phyloP scores from a whole-genome alignment of 192 early-diverging fungal genomes.

The Umbelopsis sp. region DNA sequence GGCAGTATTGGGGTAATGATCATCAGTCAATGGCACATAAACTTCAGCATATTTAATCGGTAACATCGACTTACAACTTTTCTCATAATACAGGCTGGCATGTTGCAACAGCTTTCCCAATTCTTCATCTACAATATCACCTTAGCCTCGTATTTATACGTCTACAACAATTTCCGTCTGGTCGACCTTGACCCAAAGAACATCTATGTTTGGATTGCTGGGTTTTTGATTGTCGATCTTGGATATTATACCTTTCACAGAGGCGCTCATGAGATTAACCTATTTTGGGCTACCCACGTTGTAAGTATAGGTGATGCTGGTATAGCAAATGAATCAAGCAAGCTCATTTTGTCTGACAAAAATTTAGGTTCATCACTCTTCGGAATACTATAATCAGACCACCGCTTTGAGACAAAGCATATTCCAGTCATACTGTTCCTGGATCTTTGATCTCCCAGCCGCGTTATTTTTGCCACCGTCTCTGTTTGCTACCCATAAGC shows the following conservation, averaged over 20 bases:
- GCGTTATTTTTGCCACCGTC: slow-evolving; percentile 58
- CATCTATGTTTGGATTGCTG: slow-evolving; percentile 52
- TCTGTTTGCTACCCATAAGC: slow-evolving; percentile 54
- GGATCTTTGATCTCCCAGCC: slow-evolving; percentile 56
- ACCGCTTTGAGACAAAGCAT: slow-evolving; percentile 59
- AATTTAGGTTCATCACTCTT: slow-evolving; percentile 42
- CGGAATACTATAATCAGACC: slow-evolving; percentile 59
- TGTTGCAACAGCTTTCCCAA: slow-evolving; percentile 54
- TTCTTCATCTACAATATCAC: slow-evolving; percentile 51
- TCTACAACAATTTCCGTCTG: slow-evolving; percentile 54
- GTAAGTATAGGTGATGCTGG: slow-evolving; percentile 19
- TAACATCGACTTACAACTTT: not conserved
- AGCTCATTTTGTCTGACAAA: not conserved
- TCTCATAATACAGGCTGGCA: slow-evolving; percentile 39
- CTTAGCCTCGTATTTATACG: slow-evolving; percentile 51
- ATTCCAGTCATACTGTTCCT: slow-evolving; percentile 53
- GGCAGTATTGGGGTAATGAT: slow-evolving; percentile 43
- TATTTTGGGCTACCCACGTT: slow-evolving; percentile 61
- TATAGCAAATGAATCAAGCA: not conserved
- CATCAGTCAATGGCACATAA: not conserved
- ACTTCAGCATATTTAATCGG: not conserved
- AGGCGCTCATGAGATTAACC: slow-evolving; percentile 61
- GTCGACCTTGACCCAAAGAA: slow-evolving; percentile 45
- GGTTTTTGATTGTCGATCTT: slow-evolving; percentile 57
- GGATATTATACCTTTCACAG: slow-evolving; percentile 56